phyloP scores from a whole-genome alignment of 192 early-diverging fungal genomes.

The Coemansia biformis region DNA sequence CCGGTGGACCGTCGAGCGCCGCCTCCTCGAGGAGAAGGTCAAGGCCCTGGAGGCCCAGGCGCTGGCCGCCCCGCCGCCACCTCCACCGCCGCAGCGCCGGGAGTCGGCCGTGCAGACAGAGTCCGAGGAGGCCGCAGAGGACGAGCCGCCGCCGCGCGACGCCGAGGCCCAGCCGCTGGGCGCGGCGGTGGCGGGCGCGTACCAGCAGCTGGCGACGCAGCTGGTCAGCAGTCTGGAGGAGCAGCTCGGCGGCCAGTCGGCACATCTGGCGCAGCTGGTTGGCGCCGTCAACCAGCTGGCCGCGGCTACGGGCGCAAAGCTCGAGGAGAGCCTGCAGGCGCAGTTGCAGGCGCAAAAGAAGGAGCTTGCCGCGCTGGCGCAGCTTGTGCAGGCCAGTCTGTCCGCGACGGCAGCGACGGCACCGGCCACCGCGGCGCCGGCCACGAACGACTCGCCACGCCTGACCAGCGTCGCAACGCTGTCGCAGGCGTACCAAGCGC shows the following conservation, averaged over 20 bases:
- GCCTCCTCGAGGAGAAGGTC: conserved; percentile 13
- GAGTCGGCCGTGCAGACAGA: conserved; percentile 38
- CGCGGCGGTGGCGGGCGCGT: conserved; percentile 14
- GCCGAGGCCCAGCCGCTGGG: not conserved
- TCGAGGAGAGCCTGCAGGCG: conserved; percentile 23
- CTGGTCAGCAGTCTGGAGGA: conserved; percentile 15
- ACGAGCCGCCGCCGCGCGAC: no score
- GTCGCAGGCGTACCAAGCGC: no score
- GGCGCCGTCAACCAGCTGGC: conserved; percentile 21
- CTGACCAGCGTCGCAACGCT: no score
- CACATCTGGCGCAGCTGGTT: conserved; percentile 18
- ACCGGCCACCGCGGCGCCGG: no score
- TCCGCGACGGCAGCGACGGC: conserved; percentile 2
- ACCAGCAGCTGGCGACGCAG: conserved; percentile 11
- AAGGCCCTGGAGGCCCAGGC: conserved; percentile 19
- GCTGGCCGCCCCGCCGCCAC: conserved; percentile 10
- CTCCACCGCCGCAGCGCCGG: conserved; percentile 12
- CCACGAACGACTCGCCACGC: no score
- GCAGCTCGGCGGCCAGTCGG: conserved; percentile 23
- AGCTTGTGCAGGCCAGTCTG: conserved; percentile 14
- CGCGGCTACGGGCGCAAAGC: conserved; percentile 4
- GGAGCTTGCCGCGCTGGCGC: conserved; percentile 18
- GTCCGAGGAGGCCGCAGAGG: not conserved
- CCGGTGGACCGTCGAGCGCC: conserved; percentile 32
- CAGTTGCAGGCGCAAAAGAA: conserved; percentile 20